These are phyloP conservation scores for Metschnikowia amazonensis DNA, from an alignment of 805 yeast species.

Conservation along the genomic window DNA sequence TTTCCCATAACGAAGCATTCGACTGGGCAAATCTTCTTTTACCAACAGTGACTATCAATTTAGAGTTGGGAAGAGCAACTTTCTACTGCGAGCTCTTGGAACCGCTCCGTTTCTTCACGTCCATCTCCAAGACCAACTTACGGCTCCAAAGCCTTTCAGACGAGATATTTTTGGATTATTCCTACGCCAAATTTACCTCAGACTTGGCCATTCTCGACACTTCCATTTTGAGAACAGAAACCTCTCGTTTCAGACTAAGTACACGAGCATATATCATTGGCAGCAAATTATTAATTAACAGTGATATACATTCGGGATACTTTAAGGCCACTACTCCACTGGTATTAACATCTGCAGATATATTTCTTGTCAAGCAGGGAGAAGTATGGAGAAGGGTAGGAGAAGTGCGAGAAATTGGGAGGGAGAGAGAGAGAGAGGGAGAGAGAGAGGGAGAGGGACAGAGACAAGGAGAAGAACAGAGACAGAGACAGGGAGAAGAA, in stretches of 20 bases:
- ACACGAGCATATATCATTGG: slow-evolving; percentile 13
- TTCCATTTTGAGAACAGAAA: slow-evolving; percentile 23
- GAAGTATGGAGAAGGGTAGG: slow-evolving; percentile 10
- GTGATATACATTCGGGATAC: slow-evolving; percentile 25
- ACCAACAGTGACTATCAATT: slow-evolving; percentile 6
- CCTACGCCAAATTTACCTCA: slow-evolving; percentile 15
- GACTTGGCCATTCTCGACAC: slow-evolving; percentile 15
- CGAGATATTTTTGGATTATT: slow-evolving; percentile 2
- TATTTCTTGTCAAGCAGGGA: slow-evolving; percentile 8
- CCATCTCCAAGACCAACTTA: slow-evolving; percentile 2
- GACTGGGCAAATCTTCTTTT: too few relatives aligned
- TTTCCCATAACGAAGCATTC: too few relatives aligned
- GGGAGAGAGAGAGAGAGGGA: too few relatives aligned
- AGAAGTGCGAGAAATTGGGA: slow-evolving; percentile 7
- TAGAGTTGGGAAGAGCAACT: slow-evolving; percentile 1
- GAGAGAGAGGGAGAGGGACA: too few relatives aligned
- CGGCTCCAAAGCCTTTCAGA: slow-evolving; percentile 1
- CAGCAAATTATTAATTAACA: slow-evolving; percentile 14
- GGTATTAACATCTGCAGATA: slow-evolving; percentile 20
- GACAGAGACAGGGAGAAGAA: too few relatives aligned
- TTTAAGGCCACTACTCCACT: slow-evolving; percentile 28
- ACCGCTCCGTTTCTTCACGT: slow-evolving; percentile 11
- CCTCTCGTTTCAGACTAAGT: slow-evolving; percentile 22
- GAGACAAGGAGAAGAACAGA: too few relatives aligned
- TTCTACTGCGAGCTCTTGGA: slow-evolving; percentile 7